A percentile compares a stretch with the other conserved stretches of the same genome.
These are phyloP conservation scores for Thielaviopsis ethacetica DNA, from an alignment of 2,329 filamentous ascomycete species.

Conservation along the genomic window DNA sequence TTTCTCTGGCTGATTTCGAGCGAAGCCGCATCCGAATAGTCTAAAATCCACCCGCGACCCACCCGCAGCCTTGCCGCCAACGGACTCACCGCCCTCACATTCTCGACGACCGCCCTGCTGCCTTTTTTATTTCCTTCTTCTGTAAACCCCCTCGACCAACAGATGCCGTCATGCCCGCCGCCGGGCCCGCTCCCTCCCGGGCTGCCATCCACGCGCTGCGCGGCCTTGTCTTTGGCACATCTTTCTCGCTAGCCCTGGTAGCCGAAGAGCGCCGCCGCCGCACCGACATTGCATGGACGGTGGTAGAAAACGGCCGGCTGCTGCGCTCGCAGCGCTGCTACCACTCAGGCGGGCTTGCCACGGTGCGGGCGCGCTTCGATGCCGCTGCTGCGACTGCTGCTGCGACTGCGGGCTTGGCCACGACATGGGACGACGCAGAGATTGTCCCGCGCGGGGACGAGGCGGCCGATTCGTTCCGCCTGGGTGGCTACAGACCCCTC, in stretches of 20 bases:
- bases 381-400: neutral
- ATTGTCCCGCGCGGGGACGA: neutral
- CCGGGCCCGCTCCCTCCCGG: constrained; percentile 35
- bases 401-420: neutral
- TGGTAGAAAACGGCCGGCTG: constrained; percentile 31
- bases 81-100: neutral
- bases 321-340: constrained; percentile 12
- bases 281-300: constrained; percentile 32
- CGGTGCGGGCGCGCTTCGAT: constrained; percentile 9
- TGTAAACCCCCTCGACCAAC: neutral
- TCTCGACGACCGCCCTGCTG: neutral
- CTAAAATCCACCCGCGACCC: neutral
- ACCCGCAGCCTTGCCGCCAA: neutral
- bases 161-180: constrained; percentile 24
- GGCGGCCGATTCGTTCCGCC: neutral
- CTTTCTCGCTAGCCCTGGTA: constrained; percentile 37
- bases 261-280: constrained; percentile 40
- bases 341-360: constrained; percentile 10
- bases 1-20: neutral
- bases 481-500: neutral
- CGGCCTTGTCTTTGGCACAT: constrained; percentile 38
- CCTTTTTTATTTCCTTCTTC: neutral
- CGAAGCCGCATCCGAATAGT: neutral
- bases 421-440: neutral
- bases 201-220: constrained; percentile 38